Conservation (phyloP, 192 early-diverging fungal genomes). For the Entomortierella chlamydospora region DNA sequence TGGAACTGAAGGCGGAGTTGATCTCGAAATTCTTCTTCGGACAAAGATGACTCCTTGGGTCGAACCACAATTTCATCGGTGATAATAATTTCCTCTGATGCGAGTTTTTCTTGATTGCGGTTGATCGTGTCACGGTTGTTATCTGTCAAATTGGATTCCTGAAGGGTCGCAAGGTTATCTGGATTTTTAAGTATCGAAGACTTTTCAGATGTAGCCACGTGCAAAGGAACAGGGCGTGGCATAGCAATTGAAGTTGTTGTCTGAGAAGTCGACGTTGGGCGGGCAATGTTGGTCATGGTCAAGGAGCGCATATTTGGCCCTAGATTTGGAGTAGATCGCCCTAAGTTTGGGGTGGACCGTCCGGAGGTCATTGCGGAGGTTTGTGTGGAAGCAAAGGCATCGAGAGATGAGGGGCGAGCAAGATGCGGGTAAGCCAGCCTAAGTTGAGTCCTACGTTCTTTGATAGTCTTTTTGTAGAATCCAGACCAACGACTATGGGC, state of each 20-base stretch:
- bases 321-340: neutral
- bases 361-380: constrained; percentile 42
- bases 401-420: constrained; percentile 36
- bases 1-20: neutral
- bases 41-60: neutral
- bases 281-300: constrained; percentile 8
- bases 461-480: constrained; percentile 81
- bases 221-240: constrained; percentile 1
- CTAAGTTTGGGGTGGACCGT: constrained; percentile 28
- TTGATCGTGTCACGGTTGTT: neutral
- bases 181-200: neutral
- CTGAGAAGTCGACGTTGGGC: neutral
- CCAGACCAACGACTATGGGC: constrained; percentile 71
- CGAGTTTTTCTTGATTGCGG: neutral
- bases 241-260: neutral
- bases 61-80: neutral
- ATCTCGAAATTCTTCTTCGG: neutral
- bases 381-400: constrained; percentile 52
- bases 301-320: constrained; percentile 1
- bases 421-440: constrained; percentile 68
- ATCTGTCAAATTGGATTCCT: neutral
- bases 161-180: neutral
- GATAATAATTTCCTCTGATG: neutral
- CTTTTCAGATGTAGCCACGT: neutral
- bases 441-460: constrained; percentile 75